Conservation (phyloP, 768 basidiomycete species). For the Coprinopsis cinerea region DNA sequence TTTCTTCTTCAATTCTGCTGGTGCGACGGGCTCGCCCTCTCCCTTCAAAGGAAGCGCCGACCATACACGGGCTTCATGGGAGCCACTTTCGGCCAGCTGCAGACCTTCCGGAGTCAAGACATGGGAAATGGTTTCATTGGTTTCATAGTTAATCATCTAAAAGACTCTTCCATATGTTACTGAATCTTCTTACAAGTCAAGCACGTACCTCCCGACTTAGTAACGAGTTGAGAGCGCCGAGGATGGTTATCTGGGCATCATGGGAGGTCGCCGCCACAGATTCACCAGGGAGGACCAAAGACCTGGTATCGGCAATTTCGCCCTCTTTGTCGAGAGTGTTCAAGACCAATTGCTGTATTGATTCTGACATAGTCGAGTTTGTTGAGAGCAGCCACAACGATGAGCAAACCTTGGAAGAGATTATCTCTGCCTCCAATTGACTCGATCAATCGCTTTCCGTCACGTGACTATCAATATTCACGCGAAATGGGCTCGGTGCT, state of each 20-base stretch:
- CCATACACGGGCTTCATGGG: slow-evolving; percentile 97
- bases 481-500: slow-evolving; percentile 11
- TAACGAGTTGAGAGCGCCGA: slow-evolving; percentile 90
- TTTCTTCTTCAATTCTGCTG: slow-evolving; percentile 60
- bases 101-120: slow-evolving; percentile 76
- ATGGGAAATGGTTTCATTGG: slow-evolving; percentile 71
- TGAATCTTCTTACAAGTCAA: background rate
- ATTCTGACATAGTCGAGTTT: slow-evolving; percentile 54
- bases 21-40: slow-evolving; percentile 57
- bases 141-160: slow-evolving; percentile 81
- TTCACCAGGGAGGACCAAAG: slow-evolving; percentile 61
- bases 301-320: slow-evolving; percentile 62
- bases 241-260: slow-evolving; percentile 78
- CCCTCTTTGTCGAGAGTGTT: slow-evolving; percentile 56
- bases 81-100: slow-evolving; percentile 74
- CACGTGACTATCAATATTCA: slow-evolving; percentile 17
- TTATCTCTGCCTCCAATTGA: slow-evolving; percentile 11
- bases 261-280: slow-evolving; percentile 49
- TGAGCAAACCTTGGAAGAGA: no score
- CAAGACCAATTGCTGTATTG: slow-evolving; percentile 74
- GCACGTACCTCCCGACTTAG: slow-evolving; percentile 71
- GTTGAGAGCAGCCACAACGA: no score
- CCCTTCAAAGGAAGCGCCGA: slow-evolving; percentile 69
- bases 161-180: slow-evolving; percentile 7
- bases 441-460: slow-evolving; percentile 13